phyloP scores from a whole-genome alignment of 2,329 filamentous ascomycete species.

The Fusarium humuli region DNA sequence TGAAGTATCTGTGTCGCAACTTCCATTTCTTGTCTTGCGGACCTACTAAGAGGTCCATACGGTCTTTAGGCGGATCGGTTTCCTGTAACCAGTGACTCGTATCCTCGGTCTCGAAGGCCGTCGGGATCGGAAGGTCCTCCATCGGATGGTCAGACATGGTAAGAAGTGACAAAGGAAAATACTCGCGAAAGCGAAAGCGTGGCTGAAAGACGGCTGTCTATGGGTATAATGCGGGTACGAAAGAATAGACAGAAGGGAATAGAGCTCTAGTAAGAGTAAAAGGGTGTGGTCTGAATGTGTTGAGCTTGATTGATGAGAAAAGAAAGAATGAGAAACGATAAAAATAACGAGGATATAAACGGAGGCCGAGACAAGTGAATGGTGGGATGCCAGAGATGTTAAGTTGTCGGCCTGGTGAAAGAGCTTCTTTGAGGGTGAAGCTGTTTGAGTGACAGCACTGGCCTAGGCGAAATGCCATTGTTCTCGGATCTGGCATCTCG shows the following conservation, averaged over 20 bases:
- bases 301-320: not conserved
- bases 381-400: constrained; percentile 7
- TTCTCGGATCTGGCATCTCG: constrained; percentile 9
- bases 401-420: constrained; percentile 17
- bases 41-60: constrained; percentile 41
- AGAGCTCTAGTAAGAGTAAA: not conserved
- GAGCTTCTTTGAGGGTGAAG: not conserved
- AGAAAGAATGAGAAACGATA: not conserved
- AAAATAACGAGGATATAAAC: constrained; percentile 14
- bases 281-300: not conserved
- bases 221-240: constrained; percentile 8
- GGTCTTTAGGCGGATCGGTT: constrained; percentile 1
- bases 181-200: not conserved
- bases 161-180: not conserved
- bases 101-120: not conserved
- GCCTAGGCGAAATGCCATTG: constrained; percentile 25
- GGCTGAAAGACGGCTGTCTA: not conserved
- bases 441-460: not conserved
- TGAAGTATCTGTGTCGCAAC: constrained; percentile 49
- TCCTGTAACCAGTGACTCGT: not conserved
- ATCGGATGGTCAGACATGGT: not conserved
- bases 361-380: not conserved
- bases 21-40: constrained; percentile 42
- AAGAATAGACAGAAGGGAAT: not conserved
- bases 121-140: not conserved